Percentiles rank a stretch among this genome's conserved stretches.
phyloP scores from a whole-genome alignment of 129 eudicot genomes.

The Erigeron canadensis region DNA sequence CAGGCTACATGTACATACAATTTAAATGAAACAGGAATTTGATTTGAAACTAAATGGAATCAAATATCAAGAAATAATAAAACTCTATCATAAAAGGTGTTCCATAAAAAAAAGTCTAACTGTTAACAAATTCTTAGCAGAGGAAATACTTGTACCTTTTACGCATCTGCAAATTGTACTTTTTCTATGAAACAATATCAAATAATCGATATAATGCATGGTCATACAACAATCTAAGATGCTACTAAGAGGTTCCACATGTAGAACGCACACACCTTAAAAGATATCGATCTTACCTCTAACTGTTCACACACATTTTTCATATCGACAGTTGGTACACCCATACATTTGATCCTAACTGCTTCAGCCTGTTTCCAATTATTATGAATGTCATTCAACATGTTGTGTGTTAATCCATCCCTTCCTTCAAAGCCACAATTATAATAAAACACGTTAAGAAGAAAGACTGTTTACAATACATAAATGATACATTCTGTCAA shows the following conservation, averaged over 20 bases:
- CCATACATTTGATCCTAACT: slow-evolving; percentile 94
- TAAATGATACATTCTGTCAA: not conserved
- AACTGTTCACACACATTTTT: slow-evolving; percentile 76
- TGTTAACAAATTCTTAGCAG: not conserved
- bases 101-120: not conserved
- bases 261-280: not conserved
- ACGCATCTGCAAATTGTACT: not conserved
- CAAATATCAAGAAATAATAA: too few relatives aligned
- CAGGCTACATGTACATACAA: slow-evolving; percentile 10
- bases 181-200: not conserved
- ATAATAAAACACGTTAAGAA: not conserved
- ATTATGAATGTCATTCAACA: slow-evolving; percentile 89
- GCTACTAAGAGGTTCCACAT: slow-evolving; percentile 7
- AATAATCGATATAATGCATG: not conserved
- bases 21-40: not conserved
- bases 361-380: slow-evolving; percentile 87
- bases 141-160: not conserved
- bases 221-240: not conserved
- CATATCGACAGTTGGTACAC: slow-evolving; percentile 95
- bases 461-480: not conserved
- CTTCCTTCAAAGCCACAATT: slow-evolving; percentile 54
- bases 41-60: too few relatives aligned
- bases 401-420: slow-evolving; percentile 95
- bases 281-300: slow-evolving; percentile 53
- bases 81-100: not conserved